phyloP scores from a whole-genome alignment of 2,329 filamentous ascomycete genomes.

The Lasiodiplodia sp. region DNA sequence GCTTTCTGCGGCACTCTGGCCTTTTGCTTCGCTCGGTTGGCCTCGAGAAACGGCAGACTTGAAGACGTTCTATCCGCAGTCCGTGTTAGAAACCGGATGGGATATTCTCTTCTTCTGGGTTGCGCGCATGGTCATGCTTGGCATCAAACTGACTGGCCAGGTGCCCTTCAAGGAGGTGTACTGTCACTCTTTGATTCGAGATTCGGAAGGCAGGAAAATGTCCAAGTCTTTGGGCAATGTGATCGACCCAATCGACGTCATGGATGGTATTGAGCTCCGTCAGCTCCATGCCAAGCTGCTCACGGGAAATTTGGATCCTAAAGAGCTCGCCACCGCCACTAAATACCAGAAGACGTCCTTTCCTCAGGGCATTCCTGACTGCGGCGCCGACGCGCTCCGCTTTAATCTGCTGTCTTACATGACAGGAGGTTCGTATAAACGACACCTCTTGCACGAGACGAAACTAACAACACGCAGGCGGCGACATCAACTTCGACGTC shows the following conservation, averaged over 20 bases:
- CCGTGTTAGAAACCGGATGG: conserved; percentile 94
- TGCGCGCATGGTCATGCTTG: conserved; percentile 91
- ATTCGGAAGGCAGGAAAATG: conserved; percentile 96
- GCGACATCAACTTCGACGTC: conserved; percentile 85
- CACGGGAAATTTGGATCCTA: conserved; percentile 81
- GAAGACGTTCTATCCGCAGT: conserved; percentile 40
- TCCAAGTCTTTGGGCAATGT: conserved; percentile 96
- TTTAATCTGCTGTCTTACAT: conserved; percentile 90
- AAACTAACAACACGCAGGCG: too few species aligned
- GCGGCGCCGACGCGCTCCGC: conserved; percentile 87
- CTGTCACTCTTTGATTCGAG: conserved; percentile 90
- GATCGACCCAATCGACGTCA: conserved; percentile 92
- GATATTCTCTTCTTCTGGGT: conserved; percentile 98
- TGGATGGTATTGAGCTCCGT: conserved; percentile 81
- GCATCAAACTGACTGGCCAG: conserved; percentile 87
- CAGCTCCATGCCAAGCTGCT: conserved; percentile 81
- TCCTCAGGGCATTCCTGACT: conserved; percentile 92
- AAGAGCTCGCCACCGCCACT: conserved; percentile 82
- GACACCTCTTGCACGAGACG: too few species aligned
- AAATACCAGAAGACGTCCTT: conserved; percentile 96
- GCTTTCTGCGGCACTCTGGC: conserved; percentile 83
- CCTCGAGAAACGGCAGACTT: conserved; percentile 30
- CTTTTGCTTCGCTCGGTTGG: conserved; percentile 32
- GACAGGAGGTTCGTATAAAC: conserved; percentile 68
- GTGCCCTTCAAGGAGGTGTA: conserved; percentile 97